Percentiles rank a stretch among this genome's conserved stretches.
phyloP scores from a whole-genome alignment of 352 stramenopile genomes.

The Globisporangium canariense region DNA sequence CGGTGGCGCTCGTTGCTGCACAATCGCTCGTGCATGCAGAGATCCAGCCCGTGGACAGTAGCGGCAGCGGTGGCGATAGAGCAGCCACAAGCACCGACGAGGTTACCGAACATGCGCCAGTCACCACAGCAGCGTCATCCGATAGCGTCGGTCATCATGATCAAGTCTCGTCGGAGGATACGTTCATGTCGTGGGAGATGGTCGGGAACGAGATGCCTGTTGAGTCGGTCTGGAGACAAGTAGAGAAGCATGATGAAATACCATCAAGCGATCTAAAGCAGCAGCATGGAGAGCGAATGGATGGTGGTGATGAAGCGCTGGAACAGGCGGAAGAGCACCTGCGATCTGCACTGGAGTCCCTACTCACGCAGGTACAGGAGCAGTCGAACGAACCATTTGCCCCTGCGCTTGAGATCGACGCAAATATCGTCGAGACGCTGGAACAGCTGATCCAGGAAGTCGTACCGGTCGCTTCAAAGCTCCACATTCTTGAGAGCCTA shows the following conservation, averaged over 20 bases:
- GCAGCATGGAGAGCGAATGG: not conserved
- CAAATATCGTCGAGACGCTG: slow-evolving; percentile 19
- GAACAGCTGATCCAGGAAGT: slow-evolving; percentile 23
- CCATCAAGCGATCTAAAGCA: not conserved
- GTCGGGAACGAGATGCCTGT: not conserved
- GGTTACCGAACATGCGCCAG: not conserved
- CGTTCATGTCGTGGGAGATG: slow-evolving; percentile 12
- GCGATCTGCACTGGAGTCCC: slow-evolving; percentile 19
- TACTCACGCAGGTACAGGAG: slow-evolving; percentile 18
- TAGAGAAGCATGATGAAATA: not conserved
- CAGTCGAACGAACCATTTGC: slow-evolving; percentile 13
- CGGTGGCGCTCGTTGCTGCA: not conserved
- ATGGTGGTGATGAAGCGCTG: not conserved
- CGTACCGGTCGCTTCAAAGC: not conserved
- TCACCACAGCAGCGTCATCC: not conserved
- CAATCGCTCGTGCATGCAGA: not conserved
- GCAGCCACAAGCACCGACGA: not conserved
- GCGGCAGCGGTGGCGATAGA: not conserved
- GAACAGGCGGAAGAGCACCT: slow-evolving; percentile 12
- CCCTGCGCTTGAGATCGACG: not conserved
- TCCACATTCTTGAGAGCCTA: slow-evolving; percentile 17
- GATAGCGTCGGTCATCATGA: not conserved
- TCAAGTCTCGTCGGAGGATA: not conserved
- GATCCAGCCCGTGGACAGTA: not conserved
- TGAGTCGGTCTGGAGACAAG: not conserved